A percentile compares a stretch with the other conserved stretches of the same genome.
Evolutionary conservation across 805 yeast genomes (phyloP).

Genomic region (Candida berthetii): DNA sequence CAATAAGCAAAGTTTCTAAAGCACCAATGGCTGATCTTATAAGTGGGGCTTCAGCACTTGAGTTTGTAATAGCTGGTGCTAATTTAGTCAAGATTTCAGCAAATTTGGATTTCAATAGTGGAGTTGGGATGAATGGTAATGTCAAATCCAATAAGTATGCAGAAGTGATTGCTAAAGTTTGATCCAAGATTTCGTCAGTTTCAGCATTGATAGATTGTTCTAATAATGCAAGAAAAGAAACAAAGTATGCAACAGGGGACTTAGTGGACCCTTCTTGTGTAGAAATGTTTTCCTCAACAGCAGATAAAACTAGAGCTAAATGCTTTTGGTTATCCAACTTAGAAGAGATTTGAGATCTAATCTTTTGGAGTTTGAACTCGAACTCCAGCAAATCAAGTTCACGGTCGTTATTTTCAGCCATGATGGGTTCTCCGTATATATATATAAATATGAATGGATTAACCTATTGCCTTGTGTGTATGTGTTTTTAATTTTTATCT

Average conservation of each 20-base stretch:
- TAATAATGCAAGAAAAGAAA: conserved; percentile 74
- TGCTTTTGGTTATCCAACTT: conserved; percentile 84
- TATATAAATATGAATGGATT: too few relatives aligned
- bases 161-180: conserved; percentile 63
- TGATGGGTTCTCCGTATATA: too few relatives aligned
- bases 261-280: conserved; percentile 51
- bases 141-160: conserved; percentile 79
- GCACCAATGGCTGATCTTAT: conserved; percentile 82
- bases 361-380: conserved; percentile 57
- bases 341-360: conserved; percentile 69
- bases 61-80: conserved; percentile 72
- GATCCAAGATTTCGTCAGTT: conserved; percentile 47
- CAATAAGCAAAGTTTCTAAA: conserved; percentile 68
- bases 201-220: conserved; percentile 58
- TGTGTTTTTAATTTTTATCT: too few relatives aligned
- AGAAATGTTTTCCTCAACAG: conserved; percentile 83
- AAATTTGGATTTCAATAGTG: conserved; percentile 68
- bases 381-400: conserved; percentile 24
- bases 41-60: conserved; percentile 71
- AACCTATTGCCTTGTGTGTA: too few relatives aligned
- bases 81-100: conserved; percentile 70
- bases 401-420: conserved; percentile 3
- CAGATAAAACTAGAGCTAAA: conserved; percentile 74
- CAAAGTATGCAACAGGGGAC: conserved; percentile 77
- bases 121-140: conserved; percentile 65